Evolutionary conservation across 108 stramenopile genomes (phyloP), one percentile per base, ranked within the genome.

Genomic region (Cylindrotheca closterium): DNA sequence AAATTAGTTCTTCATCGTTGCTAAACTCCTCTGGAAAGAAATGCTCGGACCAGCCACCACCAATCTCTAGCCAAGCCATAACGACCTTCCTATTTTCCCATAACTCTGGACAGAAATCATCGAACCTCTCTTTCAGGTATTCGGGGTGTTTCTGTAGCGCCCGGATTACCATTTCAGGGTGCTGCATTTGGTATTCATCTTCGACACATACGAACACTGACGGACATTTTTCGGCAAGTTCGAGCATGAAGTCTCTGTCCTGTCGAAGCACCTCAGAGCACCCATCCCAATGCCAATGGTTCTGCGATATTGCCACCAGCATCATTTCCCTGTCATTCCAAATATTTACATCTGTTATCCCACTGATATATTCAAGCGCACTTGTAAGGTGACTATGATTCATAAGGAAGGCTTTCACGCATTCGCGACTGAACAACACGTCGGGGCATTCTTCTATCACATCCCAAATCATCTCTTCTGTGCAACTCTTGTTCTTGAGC

Each of bases 251-350:
- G 33, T 73, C 57, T 23, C 55, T 32, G 27, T 76, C 73, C 8
- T 60, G 25, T 31, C 47, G 62, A 19, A 78, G 47, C n/a, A 51
- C 50, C 7, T 64, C 68, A n/a, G 62, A 30, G 49, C 72, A 73
- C 65, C 37, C 65, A 28, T 71, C 51, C 21, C 70, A 78, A 15
- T 65, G 64, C 12, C 12, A 30, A 15, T 57, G 48, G 37, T 63
- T 47, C 30, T 22, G 55, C 28, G 27, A 21, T 5, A 78, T 53
- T 2, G 73, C 76, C 2, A 45, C 46, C 47, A 78, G n/a, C 63
- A 82, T 77, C 27, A 82, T 58, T 46, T 74, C 58, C 63, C 71
- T 65, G 64, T 73, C 58, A 4, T 47, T 22, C 21, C 51, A 57
- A 29, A 73, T 73, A n/a, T n/a, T n/a, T n/a, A n/a, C n/a, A n/a